Percentiles rank a stretch among this genome's conserved stretches.
Evolutionary conservation across 208 protist species (phyloP).

Genomic region (Strigomonas culicis): DNA sequence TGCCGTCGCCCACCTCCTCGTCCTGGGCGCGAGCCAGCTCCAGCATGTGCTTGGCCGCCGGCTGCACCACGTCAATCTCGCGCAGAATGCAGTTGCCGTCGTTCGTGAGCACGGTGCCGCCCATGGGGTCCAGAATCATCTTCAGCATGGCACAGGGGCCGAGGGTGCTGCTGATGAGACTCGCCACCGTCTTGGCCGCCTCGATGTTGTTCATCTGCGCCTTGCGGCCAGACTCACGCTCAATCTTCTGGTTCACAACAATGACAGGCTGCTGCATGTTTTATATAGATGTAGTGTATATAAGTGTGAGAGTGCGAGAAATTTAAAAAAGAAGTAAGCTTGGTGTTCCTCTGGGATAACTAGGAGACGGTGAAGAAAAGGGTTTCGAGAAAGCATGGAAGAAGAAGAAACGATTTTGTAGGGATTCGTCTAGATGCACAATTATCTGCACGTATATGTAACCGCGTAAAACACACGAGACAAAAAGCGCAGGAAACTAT

Average conservation of each 20-base stretch:
- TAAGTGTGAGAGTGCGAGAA: not conserved
- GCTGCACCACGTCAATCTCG: conserved; percentile 99
- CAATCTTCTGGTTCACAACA: conserved; percentile 94
- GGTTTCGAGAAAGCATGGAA: not conserved
- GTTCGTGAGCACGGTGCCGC: conserved; percentile 99
- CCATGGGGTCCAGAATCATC: conserved; percentile 99
- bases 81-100: conserved; percentile 99
- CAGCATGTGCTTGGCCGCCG: conserved; percentile 99
- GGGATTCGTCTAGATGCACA: not conserved
- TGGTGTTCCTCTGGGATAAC: conserved; percentile 1
- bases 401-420: not conserved
- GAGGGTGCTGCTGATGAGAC: conserved; percentile 99
- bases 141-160: conserved; percentile 99
- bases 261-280: conserved; percentile 83
- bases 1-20: conserved; percentile 99
- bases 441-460: conserved; percentile 18
- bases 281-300: conserved; percentile 4
- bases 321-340: conserved; percentile 2
- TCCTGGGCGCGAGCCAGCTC: conserved; percentile 99
- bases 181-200: conserved; percentile 97
- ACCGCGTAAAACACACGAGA: too few species aligned
- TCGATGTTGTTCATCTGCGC: conserved; percentile 99
- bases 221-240: conserved; percentile 96
- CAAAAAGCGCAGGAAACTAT: too few species aligned
- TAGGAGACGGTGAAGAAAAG: not conserved